Conservation (phyloP, 371 early-diverging fungal species). For the Syncephalastrum racemosum region DNA sequence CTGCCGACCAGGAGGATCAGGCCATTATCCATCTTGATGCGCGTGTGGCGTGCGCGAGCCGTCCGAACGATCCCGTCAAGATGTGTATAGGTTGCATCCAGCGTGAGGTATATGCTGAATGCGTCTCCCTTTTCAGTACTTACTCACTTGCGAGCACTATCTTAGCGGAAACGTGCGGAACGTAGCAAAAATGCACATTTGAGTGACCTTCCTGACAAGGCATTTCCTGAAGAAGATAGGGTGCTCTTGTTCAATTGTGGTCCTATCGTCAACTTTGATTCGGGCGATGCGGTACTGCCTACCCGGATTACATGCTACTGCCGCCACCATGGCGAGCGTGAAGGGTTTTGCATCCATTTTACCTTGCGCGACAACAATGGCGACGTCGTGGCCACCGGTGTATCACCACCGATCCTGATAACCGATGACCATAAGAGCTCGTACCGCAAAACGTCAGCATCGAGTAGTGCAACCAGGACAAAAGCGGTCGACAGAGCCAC, state of each 20-base stretch:
- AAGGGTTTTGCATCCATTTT: constrained; percentile 83
- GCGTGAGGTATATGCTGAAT: constrained; percentile 58
- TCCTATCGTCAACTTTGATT: constrained; percentile 78
- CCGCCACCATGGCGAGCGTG: constrained; percentile 88
- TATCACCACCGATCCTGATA: constrained; percentile 89
- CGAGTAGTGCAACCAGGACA: background rate
- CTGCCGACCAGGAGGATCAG: background rate
- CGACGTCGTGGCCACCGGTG: constrained; percentile 69
- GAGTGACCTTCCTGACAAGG: constrained; percentile 5
- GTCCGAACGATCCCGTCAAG: constrained; percentile 66
- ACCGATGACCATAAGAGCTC: constrained; percentile 92
- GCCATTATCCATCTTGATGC: constrained; percentile 70
- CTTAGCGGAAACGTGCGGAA: constrained; percentile 48
- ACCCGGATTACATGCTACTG: constrained; percentile 94
- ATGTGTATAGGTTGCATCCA: constrained; percentile 84
- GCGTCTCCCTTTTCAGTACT: too few relatives aligned
- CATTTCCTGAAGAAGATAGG: constrained; percentile 29
- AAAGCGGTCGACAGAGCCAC: background rate
- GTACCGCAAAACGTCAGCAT: constrained; percentile 23
- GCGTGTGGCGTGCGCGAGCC: constrained; percentile 77
- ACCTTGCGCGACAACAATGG: constrained; percentile 62
- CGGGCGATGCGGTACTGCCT: constrained; percentile 82
- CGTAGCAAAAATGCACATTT: constrained; percentile 35
- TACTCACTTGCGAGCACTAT: too few relatives aligned
- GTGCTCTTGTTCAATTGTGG: constrained; percentile 82